These are phyloP conservation scores for Ceratobasidium sp. DNA, from an alignment of 1,284 basidiomycete genomes.

Conservation along the genomic window DNA sequence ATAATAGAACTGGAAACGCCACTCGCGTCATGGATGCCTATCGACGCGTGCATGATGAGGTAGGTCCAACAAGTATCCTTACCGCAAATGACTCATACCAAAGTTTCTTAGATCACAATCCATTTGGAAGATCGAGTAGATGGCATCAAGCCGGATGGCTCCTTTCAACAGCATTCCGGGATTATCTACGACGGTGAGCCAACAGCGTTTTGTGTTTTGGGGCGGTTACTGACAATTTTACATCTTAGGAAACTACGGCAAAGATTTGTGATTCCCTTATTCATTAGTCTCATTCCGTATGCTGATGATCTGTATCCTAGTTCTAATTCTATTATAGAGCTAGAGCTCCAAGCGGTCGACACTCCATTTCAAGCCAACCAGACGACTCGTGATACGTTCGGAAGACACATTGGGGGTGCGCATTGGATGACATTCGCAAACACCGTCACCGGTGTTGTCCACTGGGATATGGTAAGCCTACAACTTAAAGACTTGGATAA, in stretches of 20 bases:
- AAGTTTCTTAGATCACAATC: not conserved
- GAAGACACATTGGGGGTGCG: conserved; percentile 14
- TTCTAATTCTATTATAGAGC: conserved; percentile 39
- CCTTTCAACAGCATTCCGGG: conserved; percentile 73
- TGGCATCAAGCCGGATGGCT: conserved; percentile 74
- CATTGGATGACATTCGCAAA: conserved; percentile 49
- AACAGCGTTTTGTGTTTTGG: not conserved
- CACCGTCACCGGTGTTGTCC: conserved; percentile 44
- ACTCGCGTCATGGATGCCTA: conserved; percentile 67
- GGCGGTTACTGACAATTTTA: not conserved
- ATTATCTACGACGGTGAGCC: conserved; percentile 70
- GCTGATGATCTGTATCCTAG: conserved; percentile 20
- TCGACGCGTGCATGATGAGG: conserved; percentile 56
- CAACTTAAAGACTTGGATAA: not conserved
- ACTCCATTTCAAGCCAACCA: conserved; percentile 44
- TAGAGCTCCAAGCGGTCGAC: conserved; percentile 47
- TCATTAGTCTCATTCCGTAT: not conserved
- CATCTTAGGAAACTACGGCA: conserved; percentile 67
- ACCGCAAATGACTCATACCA: conserved; percentile 52
- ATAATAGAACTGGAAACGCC: conserved; percentile 58
- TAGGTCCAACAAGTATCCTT: conserved; percentile 57
- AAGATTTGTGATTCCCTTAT: conserved; percentile 64
- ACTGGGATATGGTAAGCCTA: conserved; percentile 50
- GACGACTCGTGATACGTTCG: conserved; percentile 24
- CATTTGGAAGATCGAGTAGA: conserved; percentile 60